These are phyloP conservation scores for Gossypium davidsonii DNA, from an alignment of 441 rosid species.

Conservation along the genomic window DNA sequence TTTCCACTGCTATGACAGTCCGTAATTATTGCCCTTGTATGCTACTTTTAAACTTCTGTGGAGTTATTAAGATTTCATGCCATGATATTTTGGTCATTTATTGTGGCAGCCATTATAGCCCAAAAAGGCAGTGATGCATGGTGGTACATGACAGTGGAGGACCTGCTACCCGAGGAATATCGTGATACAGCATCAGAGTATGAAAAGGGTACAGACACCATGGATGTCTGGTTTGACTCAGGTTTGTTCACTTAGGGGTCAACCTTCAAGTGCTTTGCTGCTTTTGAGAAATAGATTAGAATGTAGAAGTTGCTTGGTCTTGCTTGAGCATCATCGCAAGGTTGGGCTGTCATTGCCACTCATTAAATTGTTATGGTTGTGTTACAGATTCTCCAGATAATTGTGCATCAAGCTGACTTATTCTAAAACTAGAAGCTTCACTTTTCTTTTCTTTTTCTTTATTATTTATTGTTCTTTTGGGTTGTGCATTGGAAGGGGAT, in stretches of 20 bases:
- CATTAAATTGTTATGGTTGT: neutral
- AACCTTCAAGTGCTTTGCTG: neutral
- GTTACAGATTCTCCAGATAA: neutral
- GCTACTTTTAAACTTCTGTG: slow-evolving; percentile 1
- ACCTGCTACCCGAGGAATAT: slow-evolving; percentile 80
- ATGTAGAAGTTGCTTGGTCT: slow-evolving; percentile 4
- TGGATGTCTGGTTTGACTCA: slow-evolving; percentile 99
- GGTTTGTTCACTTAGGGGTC: slow-evolving; percentile 34
- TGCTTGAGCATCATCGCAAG: neutral
- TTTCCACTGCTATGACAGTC: slow-evolving; percentile 9
- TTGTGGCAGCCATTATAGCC: slow-evolving; percentile 62
- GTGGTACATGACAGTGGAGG: slow-evolving; percentile 95
- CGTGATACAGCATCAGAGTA: slow-evolving; percentile 65
- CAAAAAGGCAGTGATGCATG: slow-evolving; percentile 94
- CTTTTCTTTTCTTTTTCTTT: neutral
- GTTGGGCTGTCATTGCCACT: neutral
- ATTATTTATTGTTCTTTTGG: neutral
- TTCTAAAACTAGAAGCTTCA: neutral
- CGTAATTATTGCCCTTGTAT: neutral
- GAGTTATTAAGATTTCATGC: neutral
- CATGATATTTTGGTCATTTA: slow-evolving; percentile 6
- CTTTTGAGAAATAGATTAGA: neutral
- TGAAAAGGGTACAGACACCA: slow-evolving; percentile 93
- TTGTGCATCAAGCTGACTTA: neutral
- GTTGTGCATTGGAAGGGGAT: neutral